These are phyloP conservation scores for Microbotryum intermedium DNA, from an alignment of 1,284 basidiomycete genomes.

Conservation along the genomic window DNA sequence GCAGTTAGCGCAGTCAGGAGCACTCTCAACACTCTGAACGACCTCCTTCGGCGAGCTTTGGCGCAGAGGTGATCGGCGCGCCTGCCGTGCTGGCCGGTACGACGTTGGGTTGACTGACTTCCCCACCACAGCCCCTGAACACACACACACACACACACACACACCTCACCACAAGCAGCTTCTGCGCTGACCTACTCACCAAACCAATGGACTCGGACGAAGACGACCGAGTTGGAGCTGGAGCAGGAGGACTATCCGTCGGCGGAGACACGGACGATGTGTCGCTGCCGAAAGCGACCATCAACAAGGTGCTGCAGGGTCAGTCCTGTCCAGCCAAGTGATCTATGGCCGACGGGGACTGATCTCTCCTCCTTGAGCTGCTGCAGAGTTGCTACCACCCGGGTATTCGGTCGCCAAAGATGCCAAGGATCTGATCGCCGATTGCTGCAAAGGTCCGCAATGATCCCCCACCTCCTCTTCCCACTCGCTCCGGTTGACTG, in stretches of 20 bases:
- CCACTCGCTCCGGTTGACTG: background rate
- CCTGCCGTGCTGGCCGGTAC: too few species aligned
- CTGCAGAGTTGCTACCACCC: slow-evolving; percentile 73
- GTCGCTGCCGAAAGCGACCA: slow-evolving; percentile 91
- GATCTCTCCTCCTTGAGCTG: background rate
- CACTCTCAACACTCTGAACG: too few species aligned
- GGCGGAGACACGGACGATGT: slow-evolving; percentile 73
- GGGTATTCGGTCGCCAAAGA: slow-evolving; percentile 92
- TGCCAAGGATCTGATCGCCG: slow-evolving; percentile 89
- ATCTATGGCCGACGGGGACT: background rate
- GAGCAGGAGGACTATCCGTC: slow-evolving; percentile 39
- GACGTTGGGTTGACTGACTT: background rate
- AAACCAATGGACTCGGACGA: slow-evolving; percentile 53
- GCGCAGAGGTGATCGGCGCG: too few species aligned
- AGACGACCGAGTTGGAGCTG: slow-evolving; percentile 44
- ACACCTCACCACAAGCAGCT: background rate
- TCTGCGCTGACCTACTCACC: background rate
- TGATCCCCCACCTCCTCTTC: slow-evolving; percentile 1
- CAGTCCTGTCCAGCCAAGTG: slow-evolving; percentile 30
- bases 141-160: background rate
- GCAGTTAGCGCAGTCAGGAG: too few species aligned
- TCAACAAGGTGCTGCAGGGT: slow-evolving; percentile 94
- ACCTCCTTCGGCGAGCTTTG: too few species aligned
- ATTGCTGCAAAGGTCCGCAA: slow-evolving; percentile 87
- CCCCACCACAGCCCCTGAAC: background rate